Evolutionary conservation across 2,329 filamentous ascomycete species (phyloP).

Genomic region (Aspergillus sojae): DNA sequence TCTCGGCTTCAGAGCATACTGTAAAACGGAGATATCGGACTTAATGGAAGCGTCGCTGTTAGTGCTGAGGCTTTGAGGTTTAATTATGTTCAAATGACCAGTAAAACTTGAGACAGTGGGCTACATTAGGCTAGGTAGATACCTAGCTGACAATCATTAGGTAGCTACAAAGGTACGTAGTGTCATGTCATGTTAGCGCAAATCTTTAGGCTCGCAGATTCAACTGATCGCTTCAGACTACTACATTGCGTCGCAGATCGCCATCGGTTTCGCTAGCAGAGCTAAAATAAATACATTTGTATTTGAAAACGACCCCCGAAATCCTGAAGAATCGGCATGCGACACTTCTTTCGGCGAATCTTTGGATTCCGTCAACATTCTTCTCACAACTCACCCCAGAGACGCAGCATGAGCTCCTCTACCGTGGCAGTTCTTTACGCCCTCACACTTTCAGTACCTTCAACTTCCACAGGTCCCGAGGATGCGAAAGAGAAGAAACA

Average conservation of each 20-base stretch:
- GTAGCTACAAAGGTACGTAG: neutral
- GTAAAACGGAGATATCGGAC: constrained; percentile 19
- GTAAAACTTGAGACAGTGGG: neutral
- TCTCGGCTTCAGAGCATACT: neutral
- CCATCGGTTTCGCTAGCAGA: neutral
- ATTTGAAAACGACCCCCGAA: neutral
- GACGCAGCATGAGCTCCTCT: constrained; percentile 40
- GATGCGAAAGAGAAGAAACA: constrained; percentile 44
- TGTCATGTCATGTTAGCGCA: neutral
- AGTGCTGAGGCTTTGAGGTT: neutral
- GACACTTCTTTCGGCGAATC: constrained; percentile 20
- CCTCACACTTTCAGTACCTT: constrained; percentile 42
- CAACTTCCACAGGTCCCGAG: constrained; percentile 38
- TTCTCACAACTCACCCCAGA: constrained; percentile 15
- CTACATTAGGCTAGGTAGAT: neutral
- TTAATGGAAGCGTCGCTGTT: constrained; percentile 17
- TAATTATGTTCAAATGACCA: neutral
- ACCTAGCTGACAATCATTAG: neutral
- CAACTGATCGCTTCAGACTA: neutral
- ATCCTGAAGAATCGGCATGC: constrained; percentile 5
- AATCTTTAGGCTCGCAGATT: neutral
- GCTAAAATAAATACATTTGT: constrained; percentile 5
- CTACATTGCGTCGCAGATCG: neutral
- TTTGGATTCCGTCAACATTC: constrained; percentile 25
- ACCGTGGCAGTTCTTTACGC: constrained; percentile 45